These are phyloP conservation scores for Escovopsis weberi DNA, from an alignment of 2,329 filamentous ascomycete species.

Conservation along the genomic window DNA sequence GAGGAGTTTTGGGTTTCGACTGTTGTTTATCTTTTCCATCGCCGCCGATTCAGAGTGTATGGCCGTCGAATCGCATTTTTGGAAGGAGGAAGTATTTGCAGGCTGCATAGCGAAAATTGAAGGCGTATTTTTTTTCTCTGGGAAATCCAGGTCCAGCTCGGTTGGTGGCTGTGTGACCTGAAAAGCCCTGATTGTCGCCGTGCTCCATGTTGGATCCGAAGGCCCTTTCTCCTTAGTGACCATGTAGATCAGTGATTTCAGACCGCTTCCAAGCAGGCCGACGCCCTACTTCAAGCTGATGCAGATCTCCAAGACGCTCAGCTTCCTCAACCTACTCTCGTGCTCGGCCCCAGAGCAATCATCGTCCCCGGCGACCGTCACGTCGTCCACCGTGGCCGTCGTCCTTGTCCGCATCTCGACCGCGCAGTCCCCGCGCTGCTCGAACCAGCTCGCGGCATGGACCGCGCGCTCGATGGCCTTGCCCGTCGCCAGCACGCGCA, in stretches of 20 bases:
- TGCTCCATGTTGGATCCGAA: too few relatives aligned
- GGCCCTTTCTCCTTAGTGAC: neutral
- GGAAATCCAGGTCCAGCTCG: too few relatives aligned
- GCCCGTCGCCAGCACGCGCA: conserved; percentile 50
- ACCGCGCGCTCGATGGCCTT: conserved; percentile 50
- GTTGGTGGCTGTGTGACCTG: too few relatives aligned
- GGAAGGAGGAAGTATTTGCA: neutral
- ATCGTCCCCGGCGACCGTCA: conserved; percentile 29
- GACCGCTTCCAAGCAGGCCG: neutral
- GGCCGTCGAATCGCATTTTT: conserved; percentile 3
- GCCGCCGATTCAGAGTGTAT: neutral
- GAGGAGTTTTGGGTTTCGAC: conserved; percentile 4
- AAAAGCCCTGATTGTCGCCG: neutral
- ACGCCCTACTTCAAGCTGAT: conserved; percentile 30
- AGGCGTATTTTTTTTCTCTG: too few relatives aligned
- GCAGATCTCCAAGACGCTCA: conserved; percentile 36
- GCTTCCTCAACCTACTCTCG: conserved; percentile 28
- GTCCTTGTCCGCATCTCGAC: conserved; percentile 49
- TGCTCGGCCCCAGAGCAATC: conserved; percentile 16
- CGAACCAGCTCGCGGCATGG: conserved; percentile 49
- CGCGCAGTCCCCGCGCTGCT: conserved; percentile 39
- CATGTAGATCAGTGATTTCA: too few relatives aligned
- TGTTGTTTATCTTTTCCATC: neutral
- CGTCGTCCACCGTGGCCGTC: conserved; percentile 52
- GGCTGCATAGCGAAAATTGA: too few relatives aligned